phyloP scores from a whole-genome alignment of 805 yeast genomes.

The Yarrowia sp. region DNA sequence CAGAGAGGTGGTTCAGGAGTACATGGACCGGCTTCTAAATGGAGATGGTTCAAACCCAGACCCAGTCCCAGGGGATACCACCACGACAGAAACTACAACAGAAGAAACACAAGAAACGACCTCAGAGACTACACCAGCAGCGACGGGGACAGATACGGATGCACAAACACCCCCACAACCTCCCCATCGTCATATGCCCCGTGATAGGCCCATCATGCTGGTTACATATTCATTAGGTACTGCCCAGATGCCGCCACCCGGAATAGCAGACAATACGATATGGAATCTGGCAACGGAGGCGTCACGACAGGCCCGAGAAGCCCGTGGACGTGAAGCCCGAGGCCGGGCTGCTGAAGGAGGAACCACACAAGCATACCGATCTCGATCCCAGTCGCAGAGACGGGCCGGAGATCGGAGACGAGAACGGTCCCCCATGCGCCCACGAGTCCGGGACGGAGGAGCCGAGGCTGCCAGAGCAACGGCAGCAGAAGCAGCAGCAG shows the following conservation, averaged over 20 bases:
- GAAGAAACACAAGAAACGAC: not conserved
- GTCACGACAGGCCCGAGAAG: not conserved
- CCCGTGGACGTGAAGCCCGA: not conserved
- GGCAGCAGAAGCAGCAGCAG: not conserved
- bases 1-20: slow-evolving; percentile 13
- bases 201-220: slow-evolving; percentile 1
- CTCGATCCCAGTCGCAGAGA: slow-evolving; percentile 6
- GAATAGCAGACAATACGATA: not conserved
- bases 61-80: not conserved
- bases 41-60: not conserved
- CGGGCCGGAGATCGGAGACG: not conserved
- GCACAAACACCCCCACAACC: not conserved
- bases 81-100: not conserved
- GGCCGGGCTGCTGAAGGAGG: not conserved
- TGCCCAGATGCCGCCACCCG: not conserved
- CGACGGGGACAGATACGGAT: too few species aligned
- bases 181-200: not conserved
- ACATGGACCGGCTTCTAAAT: slow-evolving; percentile 5
- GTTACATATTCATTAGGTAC: not conserved
- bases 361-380: slow-evolving; percentile 9
- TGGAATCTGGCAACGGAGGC: not conserved
- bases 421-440: not conserved
- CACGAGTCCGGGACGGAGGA: not conserved
- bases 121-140: too few species aligned
- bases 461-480: not conserved